Evolutionary conservation across 768 basidiomycete species (phyloP), one percentile per base, ranked within the genome.

Genomic region (Psilocybe subaeruginosa): DNA sequence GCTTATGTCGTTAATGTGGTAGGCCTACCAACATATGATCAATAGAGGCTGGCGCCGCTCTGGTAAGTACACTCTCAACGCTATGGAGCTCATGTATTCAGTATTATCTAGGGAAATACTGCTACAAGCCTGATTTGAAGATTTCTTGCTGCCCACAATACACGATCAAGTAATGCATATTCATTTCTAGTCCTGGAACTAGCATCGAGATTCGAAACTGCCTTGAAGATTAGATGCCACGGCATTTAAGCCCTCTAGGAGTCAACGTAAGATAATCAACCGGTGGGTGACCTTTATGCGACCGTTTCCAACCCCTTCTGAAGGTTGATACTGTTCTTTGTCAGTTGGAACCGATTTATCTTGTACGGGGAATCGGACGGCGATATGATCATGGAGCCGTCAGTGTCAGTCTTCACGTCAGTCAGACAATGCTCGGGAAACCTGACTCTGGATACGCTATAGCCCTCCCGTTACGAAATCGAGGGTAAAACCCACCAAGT

Each of bases 111-210:
- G 84, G 84, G 3, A 79, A 77, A 30, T 95, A 88, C 75, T 88
- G 93, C 68, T 98, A 98, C 74, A 93, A 92, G 64, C 95, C 95
- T 3, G 88, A 96, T 72, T 78, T 96, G 73, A 82, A 78, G 63
- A 72, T 75, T 4, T 90, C 94, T 8, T 98, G 97, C 71, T 99
- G 97, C 71, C 93, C 96, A 0, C 92, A 95, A 66, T 97, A 97
- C 71, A 94, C 97, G 3, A 98, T 98, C 72, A 92, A 86, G 94
- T 91, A 66, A 58, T 79, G 51, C 50, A 12, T 19, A 43, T 47
- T 63, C 53, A 30, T 50, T 27, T 45, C 30, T 62, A 47, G 39
- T 50, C n/a, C n/a, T 12, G 27, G 3, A 23, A 62, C 23, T 58
- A 41, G 59, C 55, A 56, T 30, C 60, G 41, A 35, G 27, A 23